Conservation (phyloP, 2,329 filamentous ascomycete species). For the Colletotrichum falcatum region DNA sequence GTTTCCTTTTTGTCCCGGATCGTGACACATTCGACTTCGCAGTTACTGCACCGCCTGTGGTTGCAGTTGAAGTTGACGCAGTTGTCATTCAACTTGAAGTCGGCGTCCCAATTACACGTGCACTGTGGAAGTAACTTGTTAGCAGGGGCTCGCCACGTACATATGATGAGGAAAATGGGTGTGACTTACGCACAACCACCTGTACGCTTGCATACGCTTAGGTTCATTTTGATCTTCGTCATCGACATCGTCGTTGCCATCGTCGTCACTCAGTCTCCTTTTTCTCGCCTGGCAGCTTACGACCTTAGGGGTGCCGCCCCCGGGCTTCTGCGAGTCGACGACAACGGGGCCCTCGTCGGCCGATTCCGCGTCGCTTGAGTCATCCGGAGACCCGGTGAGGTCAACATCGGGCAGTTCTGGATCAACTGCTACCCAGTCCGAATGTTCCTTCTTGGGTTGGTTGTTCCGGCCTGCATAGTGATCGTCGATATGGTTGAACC, state of each 20-base stretch:
- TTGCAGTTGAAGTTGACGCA: constrained; percentile 29
- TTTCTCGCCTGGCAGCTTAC: constrained; percentile 18
- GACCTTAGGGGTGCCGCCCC: background rate
- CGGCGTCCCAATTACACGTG: constrained; percentile 10
- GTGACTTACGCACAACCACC: constrained; percentile 50
- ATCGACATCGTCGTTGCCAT: constrained; percentile 17
- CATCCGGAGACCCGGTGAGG: constrained; percentile 6
- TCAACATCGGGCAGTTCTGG: constrained; percentile 40
- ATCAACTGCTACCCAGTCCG: constrained; percentile 65
- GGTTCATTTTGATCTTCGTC: constrained; percentile 40
- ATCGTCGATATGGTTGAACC: constrained; percentile 79
- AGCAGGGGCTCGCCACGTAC: background rate
- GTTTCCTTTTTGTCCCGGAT: background rate
- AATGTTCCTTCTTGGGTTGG: constrained; percentile 57
- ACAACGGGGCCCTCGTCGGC: constrained; percentile 11
- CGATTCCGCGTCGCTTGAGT: constrained; percentile 24
- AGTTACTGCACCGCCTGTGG: constrained; percentile 26
- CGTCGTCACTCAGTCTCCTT: constrained; percentile 24
- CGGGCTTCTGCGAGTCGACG: background rate
- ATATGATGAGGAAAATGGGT: too few species aligned
- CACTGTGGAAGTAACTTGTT: constrained; percentile 20
- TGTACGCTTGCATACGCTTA: constrained; percentile 39
- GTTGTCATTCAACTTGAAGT: constrained; percentile 4
- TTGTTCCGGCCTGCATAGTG: constrained; percentile 70
- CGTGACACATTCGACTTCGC: background rate